Percentiles rank a stretch among this genome's conserved stretches.
Evolutionary conservation across 1,284 basidiomycete species (phyloP).

Genomic region (Apiotrichum sp.): DNA sequence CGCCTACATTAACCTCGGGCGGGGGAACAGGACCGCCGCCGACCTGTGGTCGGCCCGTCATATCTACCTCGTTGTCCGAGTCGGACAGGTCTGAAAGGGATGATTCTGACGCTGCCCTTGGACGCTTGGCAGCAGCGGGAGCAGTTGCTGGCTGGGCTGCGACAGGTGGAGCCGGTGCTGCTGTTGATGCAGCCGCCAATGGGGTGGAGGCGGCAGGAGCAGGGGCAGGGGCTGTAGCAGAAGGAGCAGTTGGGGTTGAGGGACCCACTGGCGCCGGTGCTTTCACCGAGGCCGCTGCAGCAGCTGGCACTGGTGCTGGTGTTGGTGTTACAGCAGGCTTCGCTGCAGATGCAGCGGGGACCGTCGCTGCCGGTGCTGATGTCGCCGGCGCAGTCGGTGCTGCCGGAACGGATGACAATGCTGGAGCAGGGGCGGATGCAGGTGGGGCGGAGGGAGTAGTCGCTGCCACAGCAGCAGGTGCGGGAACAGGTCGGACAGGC

Average conservation of each 20-base stretch:
- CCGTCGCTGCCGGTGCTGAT: background rate
- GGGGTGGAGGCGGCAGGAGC: background rate
- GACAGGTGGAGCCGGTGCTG: background rate
- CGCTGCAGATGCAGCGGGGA: background rate
- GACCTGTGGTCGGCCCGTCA: constrained; percentile 33
- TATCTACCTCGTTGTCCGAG: constrained; percentile 29
- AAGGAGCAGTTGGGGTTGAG: background rate
- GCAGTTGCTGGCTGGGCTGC: background rate
- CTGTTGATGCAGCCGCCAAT: background rate
- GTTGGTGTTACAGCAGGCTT: background rate
- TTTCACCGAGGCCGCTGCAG: background rate
- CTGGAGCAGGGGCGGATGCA: background rate
- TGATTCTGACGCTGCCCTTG: constrained; percentile 1
- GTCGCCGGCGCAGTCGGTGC: background rate
- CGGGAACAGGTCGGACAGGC: no score
- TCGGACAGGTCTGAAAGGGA: constrained; percentile 11
- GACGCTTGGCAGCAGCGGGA: background rate
- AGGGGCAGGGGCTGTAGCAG: background rate
- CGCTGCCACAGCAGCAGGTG: background rate
- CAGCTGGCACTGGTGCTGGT: background rate
- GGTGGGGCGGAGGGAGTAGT: background rate
- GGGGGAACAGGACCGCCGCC: constrained; percentile 28
- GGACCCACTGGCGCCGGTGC: background rate
- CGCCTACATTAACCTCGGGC: background rate
- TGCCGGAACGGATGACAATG: background rate